Conservation (phyloP, 75 land plant genomes). For the Pinus albicaulis region DNA sequence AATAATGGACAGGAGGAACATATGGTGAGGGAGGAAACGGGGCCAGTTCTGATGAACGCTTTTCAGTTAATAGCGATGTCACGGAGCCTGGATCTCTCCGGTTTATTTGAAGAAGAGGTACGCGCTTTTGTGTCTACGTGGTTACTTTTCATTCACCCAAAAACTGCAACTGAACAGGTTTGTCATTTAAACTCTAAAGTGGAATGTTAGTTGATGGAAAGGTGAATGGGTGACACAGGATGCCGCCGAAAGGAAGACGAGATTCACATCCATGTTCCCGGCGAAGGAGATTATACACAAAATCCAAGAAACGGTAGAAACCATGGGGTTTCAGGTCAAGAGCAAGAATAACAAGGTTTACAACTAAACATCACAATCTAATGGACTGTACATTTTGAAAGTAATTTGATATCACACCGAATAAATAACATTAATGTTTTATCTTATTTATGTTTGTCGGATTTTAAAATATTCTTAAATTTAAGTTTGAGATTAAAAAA, state of each 20-base stretch:
- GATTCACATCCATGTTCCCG: slow-evolving; percentile 62
- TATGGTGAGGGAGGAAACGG: slow-evolving; percentile 11
- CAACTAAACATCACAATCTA: neutral
- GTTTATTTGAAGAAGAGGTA: slow-evolving; percentile 75
- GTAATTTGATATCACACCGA: no score
- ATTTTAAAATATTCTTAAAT: no score
- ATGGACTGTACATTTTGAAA: neutral
- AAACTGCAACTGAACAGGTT: neutral
- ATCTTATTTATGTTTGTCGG: no score
- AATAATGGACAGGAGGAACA: slow-evolving; percentile 11
- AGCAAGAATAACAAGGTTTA: slow-evolving; percentile 60
- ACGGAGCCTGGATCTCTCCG: slow-evolving; percentile 62
- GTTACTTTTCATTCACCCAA: neutral
- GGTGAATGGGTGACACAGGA: slow-evolving; percentile 20
- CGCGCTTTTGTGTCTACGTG: neutral
- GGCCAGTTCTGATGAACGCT: slow-evolving; percentile 51
- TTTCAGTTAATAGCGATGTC: slow-evolving; percentile 81
- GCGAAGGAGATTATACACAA: slow-evolving; percentile 57
- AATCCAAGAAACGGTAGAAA: slow-evolving; percentile 45
- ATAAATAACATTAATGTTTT: no score
- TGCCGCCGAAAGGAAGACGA: slow-evolving; percentile 65
- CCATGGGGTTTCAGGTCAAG: slow-evolving; percentile 55
- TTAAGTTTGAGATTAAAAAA: no score
- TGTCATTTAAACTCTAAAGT: neutral
- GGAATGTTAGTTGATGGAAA: neutral